These are phyloP conservation scores for Ascochyta rabiei DNA, from an alignment of 2,329 filamentous ascomycete genomes.

Conservation along the genomic window DNA sequence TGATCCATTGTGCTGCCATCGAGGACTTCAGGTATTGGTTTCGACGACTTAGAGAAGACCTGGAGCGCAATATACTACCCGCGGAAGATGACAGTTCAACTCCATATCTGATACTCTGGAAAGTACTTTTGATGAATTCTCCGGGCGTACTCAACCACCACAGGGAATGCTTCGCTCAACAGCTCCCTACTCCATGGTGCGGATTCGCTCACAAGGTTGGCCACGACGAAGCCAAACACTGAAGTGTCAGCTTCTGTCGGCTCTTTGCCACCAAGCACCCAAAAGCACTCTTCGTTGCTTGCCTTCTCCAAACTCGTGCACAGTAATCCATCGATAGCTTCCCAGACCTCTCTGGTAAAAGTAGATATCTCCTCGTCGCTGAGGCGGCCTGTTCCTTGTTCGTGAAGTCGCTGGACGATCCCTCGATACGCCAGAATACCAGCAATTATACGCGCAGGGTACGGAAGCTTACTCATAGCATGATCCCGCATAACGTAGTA, in stretches of 20 bases:
- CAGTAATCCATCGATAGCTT: conserved; percentile 56
- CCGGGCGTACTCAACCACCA: conserved; percentile 61
- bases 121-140: conserved; percentile 65
- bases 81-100: neutral
- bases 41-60: neutral
- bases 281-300: conserved; percentile 55
- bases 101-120: conserved; percentile 60
- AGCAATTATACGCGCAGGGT: conserved; percentile 58
- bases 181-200: conserved; percentile 55
- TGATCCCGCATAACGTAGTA: conserved; percentile 64
- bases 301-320: conserved; percentile 43
- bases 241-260: conserved; percentile 65
- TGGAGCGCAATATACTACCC: neutral
- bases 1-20: neutral
- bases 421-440: conserved; percentile 58
- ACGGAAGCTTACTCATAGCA: conserved; percentile 58
- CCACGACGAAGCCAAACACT: conserved; percentile 64
- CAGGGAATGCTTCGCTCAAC: conserved; percentile 55
- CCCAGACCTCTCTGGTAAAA: conserved; percentile 61
- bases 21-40: neutral
- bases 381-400: conserved; percentile 63
- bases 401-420: conserved; percentile 54
- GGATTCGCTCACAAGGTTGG: conserved; percentile 60
- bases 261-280: conserved; percentile 59
- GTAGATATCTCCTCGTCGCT: conserved; percentile 56